Percentiles rank a stretch among this genome's conserved stretches.
Evolutionary conservation across 768 basidiomycete genomes (phyloP).

Genomic region (Tylopilus cervinicoccineus): DNA sequence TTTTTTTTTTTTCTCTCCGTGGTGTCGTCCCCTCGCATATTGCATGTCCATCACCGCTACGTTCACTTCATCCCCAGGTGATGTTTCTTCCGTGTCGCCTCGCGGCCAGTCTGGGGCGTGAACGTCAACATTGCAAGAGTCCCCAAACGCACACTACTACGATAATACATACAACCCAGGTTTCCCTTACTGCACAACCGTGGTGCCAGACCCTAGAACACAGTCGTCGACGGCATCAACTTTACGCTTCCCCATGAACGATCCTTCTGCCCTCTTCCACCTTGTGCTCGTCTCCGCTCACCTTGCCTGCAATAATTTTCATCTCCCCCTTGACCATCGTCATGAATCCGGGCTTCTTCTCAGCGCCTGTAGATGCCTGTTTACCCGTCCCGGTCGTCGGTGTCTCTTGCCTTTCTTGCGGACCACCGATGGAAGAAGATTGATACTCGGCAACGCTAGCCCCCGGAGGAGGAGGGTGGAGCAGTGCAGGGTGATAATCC

Average conservation of each 20-base stretch:
- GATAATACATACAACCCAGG: neutral
- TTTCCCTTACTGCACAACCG: neutral
- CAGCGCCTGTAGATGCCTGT: neutral
- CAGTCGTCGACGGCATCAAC: neutral
- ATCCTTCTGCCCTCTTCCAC: conserved; percentile 28
- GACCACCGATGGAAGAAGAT: neutral
- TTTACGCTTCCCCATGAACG: conserved; percentile 24
- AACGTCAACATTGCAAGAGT: neutral
- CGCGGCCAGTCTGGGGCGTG: no score
- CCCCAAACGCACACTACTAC: neutral
- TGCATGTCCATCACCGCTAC: no score
- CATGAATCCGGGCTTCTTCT: conserved; percentile 27
- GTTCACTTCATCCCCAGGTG: no score
- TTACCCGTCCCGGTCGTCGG: neutral
- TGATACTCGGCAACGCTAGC: conserved; percentile 14
- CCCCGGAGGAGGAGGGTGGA: conserved; percentile 26
- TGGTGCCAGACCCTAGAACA: neutral
- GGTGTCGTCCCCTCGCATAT: no score
- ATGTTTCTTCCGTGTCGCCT: no score
- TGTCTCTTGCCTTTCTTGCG: neutral
- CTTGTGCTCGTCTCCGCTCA: conserved; percentile 27
- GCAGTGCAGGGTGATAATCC: conserved; percentile 26
- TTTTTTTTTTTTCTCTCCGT: no score
- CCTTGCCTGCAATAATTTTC: conserved; percentile 29
- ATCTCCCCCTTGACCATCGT: conserved; percentile 32